Evolutionary conservation across 1,139 yeast genomes (phyloP).

Genomic region (Debaryomyces sp.): DNA sequence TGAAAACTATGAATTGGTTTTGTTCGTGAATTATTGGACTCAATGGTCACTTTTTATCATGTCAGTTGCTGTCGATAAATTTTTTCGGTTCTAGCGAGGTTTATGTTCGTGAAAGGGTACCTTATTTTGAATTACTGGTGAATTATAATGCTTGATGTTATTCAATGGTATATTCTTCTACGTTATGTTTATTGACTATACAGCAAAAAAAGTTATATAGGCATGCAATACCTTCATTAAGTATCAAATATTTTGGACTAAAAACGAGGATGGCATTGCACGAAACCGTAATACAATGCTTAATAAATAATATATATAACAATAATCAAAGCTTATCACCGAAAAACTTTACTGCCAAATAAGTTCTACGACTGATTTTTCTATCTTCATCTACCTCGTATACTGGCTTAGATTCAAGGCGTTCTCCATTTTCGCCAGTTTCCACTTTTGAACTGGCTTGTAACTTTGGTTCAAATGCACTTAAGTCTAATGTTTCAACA

Average conservation of each 20-base stretch:
- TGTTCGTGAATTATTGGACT: slow-evolving; percentile 20
- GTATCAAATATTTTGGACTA: slow-evolving; percentile 1
- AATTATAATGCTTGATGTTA: slow-evolving; percentile 27
- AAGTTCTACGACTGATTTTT: slow-evolving; percentile 59
- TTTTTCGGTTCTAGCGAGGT: slow-evolving; percentile 10
- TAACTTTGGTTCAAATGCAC: slow-evolving; percentile 57
- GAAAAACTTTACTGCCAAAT: slow-evolving; percentile 62
- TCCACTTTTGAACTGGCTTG: slow-evolving; percentile 13
- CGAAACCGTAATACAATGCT: neutral
- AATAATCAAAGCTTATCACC: slow-evolving; percentile 60
- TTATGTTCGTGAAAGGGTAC: slow-evolving; percentile 6
- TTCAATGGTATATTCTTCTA: slow-evolving; percentile 10
- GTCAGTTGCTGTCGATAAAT: slow-evolving; percentile 13
- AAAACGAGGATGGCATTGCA: slow-evolving; percentile 3
- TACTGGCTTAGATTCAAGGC: slow-evolving; percentile 21
- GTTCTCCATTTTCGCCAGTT: slow-evolving; percentile 17
- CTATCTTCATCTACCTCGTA: slow-evolving; percentile 55
- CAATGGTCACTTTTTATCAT: slow-evolving; percentile 14
- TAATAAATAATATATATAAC: slow-evolving; percentile 5
- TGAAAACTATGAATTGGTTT: slow-evolving; percentile 33
- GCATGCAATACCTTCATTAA: slow-evolving; percentile 10
- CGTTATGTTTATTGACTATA: slow-evolving; percentile 11
- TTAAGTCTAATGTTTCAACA: slow-evolving; percentile 52
- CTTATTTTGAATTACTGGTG: slow-evolving; percentile 30
- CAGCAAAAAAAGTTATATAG: slow-evolving; percentile 16